Evolutionary conservation across 2,329 filamentous ascomycete genomes (phyloP).

Genomic region (Venturia pyrina): DNA sequence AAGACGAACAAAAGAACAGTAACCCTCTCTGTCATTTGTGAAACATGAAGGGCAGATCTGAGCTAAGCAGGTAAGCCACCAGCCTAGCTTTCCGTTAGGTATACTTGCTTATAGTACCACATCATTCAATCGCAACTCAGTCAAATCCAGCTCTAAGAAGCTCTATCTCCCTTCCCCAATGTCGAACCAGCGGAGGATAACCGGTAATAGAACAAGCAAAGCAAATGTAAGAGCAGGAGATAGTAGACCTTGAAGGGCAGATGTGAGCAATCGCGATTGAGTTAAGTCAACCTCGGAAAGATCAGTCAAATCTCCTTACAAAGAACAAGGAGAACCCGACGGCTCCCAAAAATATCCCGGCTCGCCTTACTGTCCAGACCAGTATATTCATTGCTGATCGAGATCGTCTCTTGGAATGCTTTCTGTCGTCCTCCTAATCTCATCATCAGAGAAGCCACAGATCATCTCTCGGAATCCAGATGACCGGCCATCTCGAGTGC

Average conservation of each 20-base stretch:
- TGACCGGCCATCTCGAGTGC: constrained; percentile 69
- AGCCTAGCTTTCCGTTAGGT: not conserved
- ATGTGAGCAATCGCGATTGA: constrained; percentile 57
- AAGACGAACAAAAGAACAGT: not conserved
- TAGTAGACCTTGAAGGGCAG: constrained; percentile 73
- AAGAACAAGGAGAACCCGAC: constrained; percentile 69
- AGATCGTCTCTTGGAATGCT: constrained; percentile 62
- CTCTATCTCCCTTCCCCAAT: not conserved
- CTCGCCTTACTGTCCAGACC: constrained; percentile 68
- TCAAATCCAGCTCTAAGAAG: not conserved
- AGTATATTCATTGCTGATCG: constrained; percentile 89
- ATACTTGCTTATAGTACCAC: not conserved
- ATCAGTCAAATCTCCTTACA: too few species aligned
- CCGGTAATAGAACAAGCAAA: constrained; percentile 69
- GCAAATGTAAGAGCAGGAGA: constrained; percentile 68
- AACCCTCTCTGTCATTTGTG: not conserved
- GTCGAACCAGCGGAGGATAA: constrained; percentile 60
- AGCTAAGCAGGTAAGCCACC: not conserved
- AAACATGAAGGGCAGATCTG: not conserved
- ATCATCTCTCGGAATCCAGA: constrained; percentile 91
- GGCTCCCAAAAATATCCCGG: constrained; percentile 60
- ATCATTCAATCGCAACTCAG: not conserved
- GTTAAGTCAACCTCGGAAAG: constrained; percentile 79
- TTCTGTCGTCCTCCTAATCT: constrained; percentile 72
- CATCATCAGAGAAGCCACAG: constrained; percentile 82